Conservation (phyloP, 2,329 filamentous ascomycete species). For the Colletotrichum tropicale region DNA sequence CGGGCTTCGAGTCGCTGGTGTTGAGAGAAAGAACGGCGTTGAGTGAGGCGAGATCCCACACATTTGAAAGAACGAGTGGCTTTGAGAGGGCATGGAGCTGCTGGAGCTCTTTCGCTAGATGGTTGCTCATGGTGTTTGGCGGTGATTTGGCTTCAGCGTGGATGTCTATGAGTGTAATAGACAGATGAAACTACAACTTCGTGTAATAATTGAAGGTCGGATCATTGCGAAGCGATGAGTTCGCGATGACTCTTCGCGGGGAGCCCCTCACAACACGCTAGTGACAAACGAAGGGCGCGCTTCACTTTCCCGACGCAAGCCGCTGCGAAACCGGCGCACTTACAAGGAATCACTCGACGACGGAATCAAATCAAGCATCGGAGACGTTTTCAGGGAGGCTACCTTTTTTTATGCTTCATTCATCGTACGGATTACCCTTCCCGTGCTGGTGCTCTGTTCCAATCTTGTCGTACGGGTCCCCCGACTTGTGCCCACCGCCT, state of each 20-base stretch:
- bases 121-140: conserved; percentile 20
- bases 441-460: neutral
- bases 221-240: neutral
- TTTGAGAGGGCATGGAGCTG: conserved; percentile 53
- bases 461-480: neutral
- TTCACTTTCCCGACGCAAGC: neutral
- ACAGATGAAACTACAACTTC: fast-evolving
- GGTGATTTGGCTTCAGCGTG: fast-evolving
- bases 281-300: neutral
- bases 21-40: conserved; percentile 48
- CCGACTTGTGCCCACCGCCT: neutral
- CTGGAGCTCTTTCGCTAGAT: conserved; percentile 38
- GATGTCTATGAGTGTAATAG: fast-evolving
- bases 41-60: conserved; percentile 59
- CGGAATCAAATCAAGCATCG: neutral
- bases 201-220: neutral
- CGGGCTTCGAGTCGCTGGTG: conserved; percentile 33
- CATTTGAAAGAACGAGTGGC: conserved; percentile 59
- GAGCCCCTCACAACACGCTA: neutral
- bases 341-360: neutral
- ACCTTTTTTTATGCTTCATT: too few species aligned
- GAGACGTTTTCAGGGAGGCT: neutral
- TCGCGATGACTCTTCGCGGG: neutral
- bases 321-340: neutral
- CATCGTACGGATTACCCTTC: neutral